Percentiles rank a stretch among this genome's conserved stretches.
Conservation (phyloP, 108 stramenopile genomes). For the Cyclostephanos invisitatus region DNA sequence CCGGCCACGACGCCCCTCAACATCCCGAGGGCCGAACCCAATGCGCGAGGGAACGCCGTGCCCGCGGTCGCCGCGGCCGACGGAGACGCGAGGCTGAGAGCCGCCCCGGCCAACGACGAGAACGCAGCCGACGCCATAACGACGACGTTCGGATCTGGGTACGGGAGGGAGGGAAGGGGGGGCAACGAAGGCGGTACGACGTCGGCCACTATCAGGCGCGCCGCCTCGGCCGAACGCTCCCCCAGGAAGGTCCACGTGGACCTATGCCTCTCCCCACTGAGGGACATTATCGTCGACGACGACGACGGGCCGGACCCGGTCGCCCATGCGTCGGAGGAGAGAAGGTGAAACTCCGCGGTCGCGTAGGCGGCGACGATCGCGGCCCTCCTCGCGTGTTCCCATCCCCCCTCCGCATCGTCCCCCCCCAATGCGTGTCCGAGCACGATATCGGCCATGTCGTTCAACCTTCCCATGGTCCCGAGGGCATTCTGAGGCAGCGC, state of each 20-base stretch:
- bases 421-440: slow-evolving; percentile 31
- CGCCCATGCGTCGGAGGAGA: slow-evolving; percentile 58
- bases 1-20: slow-evolving; percentile 2
- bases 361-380: slow-evolving; percentile 74
- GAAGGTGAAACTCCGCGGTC: slow-evolving; percentile 78
- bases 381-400: slow-evolving; percentile 40
- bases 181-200: slow-evolving; percentile 21
- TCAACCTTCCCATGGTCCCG: slow-evolving; percentile 56
- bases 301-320: slow-evolving; percentile 6
- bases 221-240: slow-evolving; percentile 59
- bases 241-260: slow-evolving; percentile 74
- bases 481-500: slow-evolving; percentile 55
- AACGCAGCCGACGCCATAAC: slow-evolving; percentile 59
- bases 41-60: slow-evolving; percentile 20
- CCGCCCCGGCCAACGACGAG: slow-evolving; percentile 63
- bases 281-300: slow-evolving; percentile 25
- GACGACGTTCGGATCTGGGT: slow-evolving; percentile 22
- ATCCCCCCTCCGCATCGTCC: not conserved
- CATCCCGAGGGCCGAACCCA: slow-evolving; percentile 1
- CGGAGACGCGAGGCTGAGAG: slow-evolving; percentile 61
- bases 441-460: slow-evolving; percentile 65
- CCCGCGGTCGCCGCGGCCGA: slow-evolving; percentile 36
- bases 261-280: slow-evolving; percentile 35
- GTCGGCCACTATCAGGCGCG: slow-evolving; percentile 30
- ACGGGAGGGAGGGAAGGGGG: not conserved